Evolutionary conservation across 73 alveolate genomes (phyloP).

Genomic region (Blepharisma stoltei): DNA sequence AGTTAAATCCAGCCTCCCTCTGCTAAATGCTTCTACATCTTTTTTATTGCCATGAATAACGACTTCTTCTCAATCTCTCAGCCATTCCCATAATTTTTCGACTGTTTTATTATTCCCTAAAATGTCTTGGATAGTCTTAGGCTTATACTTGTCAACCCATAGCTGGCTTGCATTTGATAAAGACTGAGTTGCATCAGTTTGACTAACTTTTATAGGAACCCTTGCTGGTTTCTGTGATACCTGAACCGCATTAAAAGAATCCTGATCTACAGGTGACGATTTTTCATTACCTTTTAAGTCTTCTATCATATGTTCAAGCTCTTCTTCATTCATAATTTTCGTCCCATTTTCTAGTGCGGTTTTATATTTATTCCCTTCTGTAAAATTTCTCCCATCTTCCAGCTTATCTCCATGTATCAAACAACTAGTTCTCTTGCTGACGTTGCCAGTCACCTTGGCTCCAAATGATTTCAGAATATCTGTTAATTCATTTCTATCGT

Average conservation of each 20-base stretch:
- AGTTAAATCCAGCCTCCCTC: constrained; percentile 46
- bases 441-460: constrained; percentile 74
- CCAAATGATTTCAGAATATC: constrained; percentile 55
- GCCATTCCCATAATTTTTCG: constrained; percentile 88
- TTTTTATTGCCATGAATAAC: not conserved
- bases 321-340: constrained; percentile 64
- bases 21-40: not conserved
- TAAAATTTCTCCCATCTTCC: constrained; percentile 96
- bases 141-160: constrained; percentile 92
- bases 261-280: constrained; percentile 9
- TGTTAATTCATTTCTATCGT: constrained; percentile 58
- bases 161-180: constrained; percentile 24
- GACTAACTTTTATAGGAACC: too few species aligned
- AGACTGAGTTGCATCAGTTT: too few species aligned
- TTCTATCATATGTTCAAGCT: constrained; percentile 66
- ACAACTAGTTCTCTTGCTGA: constrained; percentile 83
- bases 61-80: constrained; percentile 92
- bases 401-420: constrained; percentile 81
- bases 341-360: constrained; percentile 71
- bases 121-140: constrained; percentile 69
- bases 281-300: constrained; percentile 50
- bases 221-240: too few species aligned
- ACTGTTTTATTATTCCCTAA: constrained; percentile 83
- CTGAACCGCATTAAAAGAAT: too few species aligned
- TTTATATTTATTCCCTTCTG: constrained; percentile 86